Conservation (phyloP, 306 rosid genomes). For the Begonia loranthoides region DNA sequence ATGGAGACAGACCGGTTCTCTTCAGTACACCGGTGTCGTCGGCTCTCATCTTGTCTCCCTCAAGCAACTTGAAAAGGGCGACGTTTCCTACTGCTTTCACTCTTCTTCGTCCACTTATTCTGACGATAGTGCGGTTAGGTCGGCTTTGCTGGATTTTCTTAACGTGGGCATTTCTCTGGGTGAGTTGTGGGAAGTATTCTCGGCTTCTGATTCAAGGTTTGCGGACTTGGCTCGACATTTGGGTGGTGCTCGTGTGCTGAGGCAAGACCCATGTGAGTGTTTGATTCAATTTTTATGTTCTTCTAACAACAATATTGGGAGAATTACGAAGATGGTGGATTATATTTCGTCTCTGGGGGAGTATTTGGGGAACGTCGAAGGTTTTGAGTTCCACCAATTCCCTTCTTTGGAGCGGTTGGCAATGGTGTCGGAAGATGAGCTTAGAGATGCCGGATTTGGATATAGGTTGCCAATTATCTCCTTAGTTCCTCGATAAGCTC, state of each 20-base stretch:
- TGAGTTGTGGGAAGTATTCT: slow-evolving; percentile 54
- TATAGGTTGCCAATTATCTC: slow-evolving; percentile 38
- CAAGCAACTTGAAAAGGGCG: slow-evolving; percentile 51
- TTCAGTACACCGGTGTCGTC: slow-evolving; percentile 63
- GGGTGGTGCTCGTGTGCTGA: slow-evolving; percentile 70
- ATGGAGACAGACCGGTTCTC: slow-evolving; percentile 65
- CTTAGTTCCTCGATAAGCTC: background rate
- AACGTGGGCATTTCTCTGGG: slow-evolving; percentile 49
- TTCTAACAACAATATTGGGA: slow-evolving; percentile 65
- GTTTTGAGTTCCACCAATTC: slow-evolving; percentile 50
- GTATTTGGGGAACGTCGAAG: slow-evolving; percentile 44
- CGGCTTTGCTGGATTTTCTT: slow-evolving; percentile 54
- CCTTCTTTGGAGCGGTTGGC: slow-evolving; percentile 55
- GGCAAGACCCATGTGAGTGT: slow-evolving; percentile 92
- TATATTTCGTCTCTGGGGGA: slow-evolving; percentile 62
- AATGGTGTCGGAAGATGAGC: slow-evolving; percentile 47
- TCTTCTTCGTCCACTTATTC: slow-evolving; percentile 12
- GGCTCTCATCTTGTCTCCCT: slow-evolving; percentile 67
- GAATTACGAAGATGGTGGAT: slow-evolving; percentile 89
- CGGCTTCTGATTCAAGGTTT: slow-evolving; percentile 53
- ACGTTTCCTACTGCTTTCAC: slow-evolving; percentile 57
- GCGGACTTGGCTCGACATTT: slow-evolving; percentile 40
- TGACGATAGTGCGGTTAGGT: slow-evolving; percentile 18
- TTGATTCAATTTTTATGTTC: slow-evolving; percentile 86
- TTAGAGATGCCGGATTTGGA: slow-evolving; percentile 83